These are phyloP conservation scores for Coemansia aciculifera DNA, from an alignment of 192 early-diverging fungal genomes.

Conservation along the genomic window DNA sequence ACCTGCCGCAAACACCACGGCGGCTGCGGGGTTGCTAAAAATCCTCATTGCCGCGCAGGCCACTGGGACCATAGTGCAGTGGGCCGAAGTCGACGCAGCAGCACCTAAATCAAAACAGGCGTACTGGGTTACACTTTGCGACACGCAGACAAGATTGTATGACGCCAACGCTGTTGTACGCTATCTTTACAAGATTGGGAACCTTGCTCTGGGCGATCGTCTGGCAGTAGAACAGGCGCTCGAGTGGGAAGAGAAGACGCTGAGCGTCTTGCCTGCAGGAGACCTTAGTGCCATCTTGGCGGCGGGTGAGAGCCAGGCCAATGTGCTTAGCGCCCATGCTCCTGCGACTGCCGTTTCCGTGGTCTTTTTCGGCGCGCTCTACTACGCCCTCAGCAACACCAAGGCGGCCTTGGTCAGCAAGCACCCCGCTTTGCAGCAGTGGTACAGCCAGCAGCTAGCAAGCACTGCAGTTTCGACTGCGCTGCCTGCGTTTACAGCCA, in stretches of 20 bases:
- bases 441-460: conserved; percentile 27
- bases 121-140: conserved; percentile 29
- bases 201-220: conserved; percentile 26
- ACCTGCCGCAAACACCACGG: conserved; percentile 46
- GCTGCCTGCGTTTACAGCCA: conserved; percentile 33
- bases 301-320: conserved; percentile 15
- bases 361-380: conserved; percentile 43
- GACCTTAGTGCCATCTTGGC: conserved; percentile 29
- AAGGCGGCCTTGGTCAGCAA: conserved; percentile 19
- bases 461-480: conserved; percentile 22
- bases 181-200: conserved; percentile 31
- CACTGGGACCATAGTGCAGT: conserved; percentile 26
- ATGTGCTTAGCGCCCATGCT: conserved; percentile 8
- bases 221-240: conserved; percentile 43
- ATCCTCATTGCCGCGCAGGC: conserved; percentile 43
- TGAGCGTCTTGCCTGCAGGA: conserved; percentile 26
- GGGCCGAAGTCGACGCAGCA: conserved; percentile 8
- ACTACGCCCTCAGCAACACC: conserved; percentile 36
- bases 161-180: conserved; percentile 54
- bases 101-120: conserved; percentile 41
- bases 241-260: conserved; percentile 54
- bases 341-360: conserved; percentile 23
- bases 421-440: conserved; percentile 30
- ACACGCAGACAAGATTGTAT: conserved; percentile 32
- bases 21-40: conserved; percentile 53